phyloP scores from a whole-genome alignment of 345 rosid species.

The Syzygium jambos region DNA sequence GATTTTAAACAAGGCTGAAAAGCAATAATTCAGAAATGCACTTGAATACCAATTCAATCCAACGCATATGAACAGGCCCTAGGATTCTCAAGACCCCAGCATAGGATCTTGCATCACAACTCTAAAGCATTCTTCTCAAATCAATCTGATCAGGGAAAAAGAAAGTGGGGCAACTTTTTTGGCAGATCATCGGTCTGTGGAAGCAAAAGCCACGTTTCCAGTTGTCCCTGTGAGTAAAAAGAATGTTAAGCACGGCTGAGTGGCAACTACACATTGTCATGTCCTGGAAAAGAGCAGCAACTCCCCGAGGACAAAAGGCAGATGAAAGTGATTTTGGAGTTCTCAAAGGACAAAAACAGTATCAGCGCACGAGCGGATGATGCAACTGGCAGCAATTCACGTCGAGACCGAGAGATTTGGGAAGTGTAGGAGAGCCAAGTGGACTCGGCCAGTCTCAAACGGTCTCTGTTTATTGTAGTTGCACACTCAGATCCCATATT shows the following conservation, averaged over 20 bases:
- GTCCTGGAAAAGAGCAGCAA: background rate
- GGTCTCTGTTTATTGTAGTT: slow-evolving; percentile 38
- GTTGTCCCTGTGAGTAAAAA: background rate
- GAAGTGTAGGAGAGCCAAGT: background rate
- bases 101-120: background rate
- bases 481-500: slow-evolving; percentile 54
- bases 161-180: background rate
- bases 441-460: background rate
- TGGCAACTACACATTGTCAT: background rate
- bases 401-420: background rate
- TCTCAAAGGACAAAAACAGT: slow-evolving; percentile 3
- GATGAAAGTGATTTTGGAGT: background rate
- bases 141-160: background rate
- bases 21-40: background rate
- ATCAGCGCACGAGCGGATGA: background rate
- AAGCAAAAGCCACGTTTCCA: background rate
- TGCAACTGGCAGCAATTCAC: background rate
- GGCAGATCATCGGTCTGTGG: background rate
- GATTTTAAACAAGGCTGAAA: background rate
- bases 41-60: background rate
- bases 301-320: background rate
- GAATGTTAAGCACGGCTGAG: background rate
- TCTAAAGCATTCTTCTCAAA: background rate
- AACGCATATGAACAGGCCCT: background rate
- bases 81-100: background rate